Percentiles rank a stretch among this genome's conserved stretches.
Conservation (phyloP, 768 basidiomycete species). For the Agaricus blazei region DNA sequence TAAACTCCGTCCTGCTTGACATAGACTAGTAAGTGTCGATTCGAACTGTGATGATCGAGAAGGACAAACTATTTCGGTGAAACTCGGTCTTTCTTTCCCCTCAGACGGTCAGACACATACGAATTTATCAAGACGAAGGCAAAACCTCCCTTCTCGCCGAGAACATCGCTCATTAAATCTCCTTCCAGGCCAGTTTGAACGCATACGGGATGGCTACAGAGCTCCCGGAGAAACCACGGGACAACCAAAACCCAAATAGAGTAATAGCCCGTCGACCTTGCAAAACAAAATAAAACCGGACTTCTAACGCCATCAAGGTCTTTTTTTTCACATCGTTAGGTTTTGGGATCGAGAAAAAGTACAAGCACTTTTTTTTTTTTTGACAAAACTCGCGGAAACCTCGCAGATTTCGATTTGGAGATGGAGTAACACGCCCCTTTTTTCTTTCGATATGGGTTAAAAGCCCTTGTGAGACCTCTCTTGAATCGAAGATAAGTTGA, state of each 20-base stretch:
- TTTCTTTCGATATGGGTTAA: too few relatives aligned
- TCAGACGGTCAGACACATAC: not conserved
- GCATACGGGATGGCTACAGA: not conserved
- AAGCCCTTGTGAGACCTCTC: too few relatives aligned
- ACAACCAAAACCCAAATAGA: not conserved
- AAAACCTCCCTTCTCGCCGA: not conserved
- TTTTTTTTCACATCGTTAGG: not conserved
- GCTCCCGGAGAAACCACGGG: constrained; percentile 6
- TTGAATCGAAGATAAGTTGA: too few relatives aligned
- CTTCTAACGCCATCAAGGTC: not conserved
- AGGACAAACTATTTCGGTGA: not conserved
- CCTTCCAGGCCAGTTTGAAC: not conserved
- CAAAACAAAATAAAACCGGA: too few relatives aligned
- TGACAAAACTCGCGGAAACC: constrained; percentile 4
- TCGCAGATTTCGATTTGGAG: constrained; percentile 3
- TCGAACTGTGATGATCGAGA: not conserved
- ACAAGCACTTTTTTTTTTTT: not conserved
- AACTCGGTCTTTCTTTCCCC: not conserved
- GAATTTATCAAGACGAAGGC: not conserved
- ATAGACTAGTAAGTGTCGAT: not conserved
- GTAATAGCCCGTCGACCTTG: too few relatives aligned
- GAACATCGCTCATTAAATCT: not conserved
- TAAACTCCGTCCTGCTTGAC: not conserved
- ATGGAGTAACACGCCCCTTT: not conserved
- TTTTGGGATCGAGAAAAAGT: not conserved